phyloP scores from a whole-genome alignment of 2,329 filamentous ascomycete genomes.

The Aspergillus bombycis region DNA sequence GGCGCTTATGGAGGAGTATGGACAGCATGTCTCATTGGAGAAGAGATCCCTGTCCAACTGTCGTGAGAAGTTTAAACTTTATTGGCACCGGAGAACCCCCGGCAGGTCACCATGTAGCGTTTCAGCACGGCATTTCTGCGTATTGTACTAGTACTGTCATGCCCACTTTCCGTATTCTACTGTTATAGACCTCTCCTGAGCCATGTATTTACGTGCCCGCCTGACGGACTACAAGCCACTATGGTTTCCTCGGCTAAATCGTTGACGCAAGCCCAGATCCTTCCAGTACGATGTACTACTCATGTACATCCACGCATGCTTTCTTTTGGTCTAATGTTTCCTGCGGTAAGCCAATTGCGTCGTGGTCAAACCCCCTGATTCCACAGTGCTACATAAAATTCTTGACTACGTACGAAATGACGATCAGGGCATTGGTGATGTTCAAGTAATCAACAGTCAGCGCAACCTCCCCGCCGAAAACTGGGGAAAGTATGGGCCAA shows the following conservation, averaged over 20 bases:
- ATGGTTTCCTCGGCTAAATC: too few species aligned
- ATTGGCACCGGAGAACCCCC: background rate
- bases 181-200: too few species aligned
- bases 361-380: background rate
- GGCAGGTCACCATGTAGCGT: background rate
- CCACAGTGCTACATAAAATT: background rate
- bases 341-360: background rate
- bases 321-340: too few species aligned
- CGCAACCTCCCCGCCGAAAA: background rate
- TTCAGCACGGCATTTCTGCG: background rate
- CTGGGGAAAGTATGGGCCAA: background rate
- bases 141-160: background rate
- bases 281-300: too few species aligned
- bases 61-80: background rate
- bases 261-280: too few species aligned
- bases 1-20: background rate
- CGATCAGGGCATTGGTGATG: slow-evolving; percentile 16
- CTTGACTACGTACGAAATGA: background rate
- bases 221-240: too few species aligned
- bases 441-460: slow-evolving; percentile 21
- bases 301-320: too few species aligned
- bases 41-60: background rate
- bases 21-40: background rate
- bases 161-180: too few species aligned
- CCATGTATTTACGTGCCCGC: too few species aligned